Percentiles rank a stretch among this genome's conserved stretches.
phyloP scores from a whole-genome alignment of 1,284 basidiomycete genomes.

The Malassezia furfur region DNA sequence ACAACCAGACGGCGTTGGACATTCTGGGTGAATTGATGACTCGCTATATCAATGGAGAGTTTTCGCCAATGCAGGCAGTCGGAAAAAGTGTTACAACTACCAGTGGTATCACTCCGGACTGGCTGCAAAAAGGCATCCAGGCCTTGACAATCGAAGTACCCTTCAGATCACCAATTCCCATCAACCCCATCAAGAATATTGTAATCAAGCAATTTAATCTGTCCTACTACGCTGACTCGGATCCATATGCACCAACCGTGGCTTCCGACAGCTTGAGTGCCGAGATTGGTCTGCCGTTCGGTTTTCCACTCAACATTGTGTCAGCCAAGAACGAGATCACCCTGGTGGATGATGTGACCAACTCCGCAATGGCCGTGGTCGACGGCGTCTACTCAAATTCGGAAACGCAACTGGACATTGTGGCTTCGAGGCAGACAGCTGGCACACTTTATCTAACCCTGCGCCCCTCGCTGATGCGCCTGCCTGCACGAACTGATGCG shows the following conservation, averaged over 20 bases:
- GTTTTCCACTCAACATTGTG: slow-evolving; percentile 59
- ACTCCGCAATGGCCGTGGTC: slow-evolving; percentile 52
- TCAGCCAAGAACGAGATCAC: slow-evolving; percentile 58
- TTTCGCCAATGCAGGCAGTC: slow-evolving; percentile 57
- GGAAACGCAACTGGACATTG: slow-evolving; percentile 25
- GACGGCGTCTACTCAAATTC: slow-evolving; percentile 20
- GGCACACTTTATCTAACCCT: slow-evolving; percentile 63
- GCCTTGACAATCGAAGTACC: slow-evolving; percentile 58
- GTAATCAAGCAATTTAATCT: slow-evolving; percentile 60
- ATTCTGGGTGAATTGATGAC: slow-evolving; percentile 62
- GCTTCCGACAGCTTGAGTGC: slow-evolving; percentile 59
- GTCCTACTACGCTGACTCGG: slow-evolving; percentile 53
- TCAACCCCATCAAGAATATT: slow-evolving; percentile 63
- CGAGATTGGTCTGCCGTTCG: slow-evolving; percentile 62
- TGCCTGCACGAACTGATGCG: slow-evolving; percentile 54
- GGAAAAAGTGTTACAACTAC: slow-evolving; percentile 53
- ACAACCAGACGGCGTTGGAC: slow-evolving; percentile 52
- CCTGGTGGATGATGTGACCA: slow-evolving; percentile 55
- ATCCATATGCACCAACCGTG: slow-evolving; percentile 57
- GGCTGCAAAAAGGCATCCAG: slow-evolving; percentile 60
- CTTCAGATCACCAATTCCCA: slow-evolving; percentile 55
- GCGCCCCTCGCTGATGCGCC: slow-evolving; percentile 54
- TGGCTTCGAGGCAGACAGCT: slow-evolving; percentile 54
- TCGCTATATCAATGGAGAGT: slow-evolving; percentile 62
- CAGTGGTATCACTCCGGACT: slow-evolving; percentile 55